Conservation (phyloP, 192 early-diverging fungal genomes). For the Coemansia sp. region DNA sequence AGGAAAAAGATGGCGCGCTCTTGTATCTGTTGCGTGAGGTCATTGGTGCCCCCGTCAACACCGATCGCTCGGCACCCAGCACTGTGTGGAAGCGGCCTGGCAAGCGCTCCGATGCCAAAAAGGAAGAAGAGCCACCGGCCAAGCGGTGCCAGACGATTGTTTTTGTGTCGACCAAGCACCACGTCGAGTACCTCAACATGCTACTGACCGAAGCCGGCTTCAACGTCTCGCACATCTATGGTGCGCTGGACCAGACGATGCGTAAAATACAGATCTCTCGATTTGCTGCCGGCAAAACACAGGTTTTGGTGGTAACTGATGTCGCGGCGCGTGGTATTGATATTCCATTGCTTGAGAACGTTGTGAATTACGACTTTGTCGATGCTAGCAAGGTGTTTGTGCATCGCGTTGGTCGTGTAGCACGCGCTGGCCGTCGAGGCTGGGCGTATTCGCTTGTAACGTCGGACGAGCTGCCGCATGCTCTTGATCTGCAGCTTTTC, state of each 20-base stretch:
- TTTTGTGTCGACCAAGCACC: slow-evolving; percentile 96
- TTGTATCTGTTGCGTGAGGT: slow-evolving; percentile 76
- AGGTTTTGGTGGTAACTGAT: slow-evolving; percentile 91
- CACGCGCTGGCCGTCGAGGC: slow-evolving; percentile 89
- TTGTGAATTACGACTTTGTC: slow-evolving; percentile 96
- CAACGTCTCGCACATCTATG: slow-evolving; percentile 85
- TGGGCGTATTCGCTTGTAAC: slow-evolving; percentile 89
- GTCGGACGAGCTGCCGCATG: slow-evolving; percentile 84
- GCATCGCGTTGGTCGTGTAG: slow-evolving; percentile 95
- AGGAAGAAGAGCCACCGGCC: slow-evolving; percentile 34
- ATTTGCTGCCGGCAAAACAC: slow-evolving; percentile 75
- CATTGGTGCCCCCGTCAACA: slow-evolving; percentile 63
- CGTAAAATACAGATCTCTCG: slow-evolving; percentile 81
- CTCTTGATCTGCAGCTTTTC: slow-evolving; percentile 93
- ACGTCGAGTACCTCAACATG: slow-evolving; percentile 89
- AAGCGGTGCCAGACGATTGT: slow-evolving; percentile 83
- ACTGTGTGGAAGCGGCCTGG: slow-evolving; percentile 21
- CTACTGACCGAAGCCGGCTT: slow-evolving; percentile 71
- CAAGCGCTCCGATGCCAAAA: slow-evolving; percentile 19
- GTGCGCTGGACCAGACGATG: slow-evolving; percentile 88
- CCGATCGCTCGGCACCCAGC: slow-evolving; percentile 44
- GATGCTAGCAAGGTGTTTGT: slow-evolving; percentile 92
- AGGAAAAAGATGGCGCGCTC: slow-evolving; percentile 88
- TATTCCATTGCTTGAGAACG: slow-evolving; percentile 95
- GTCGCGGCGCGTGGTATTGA: slow-evolving; percentile 99